phyloP scores from a whole-genome alignment of 306 rosid genomes.

The Malus fusca region DNA sequence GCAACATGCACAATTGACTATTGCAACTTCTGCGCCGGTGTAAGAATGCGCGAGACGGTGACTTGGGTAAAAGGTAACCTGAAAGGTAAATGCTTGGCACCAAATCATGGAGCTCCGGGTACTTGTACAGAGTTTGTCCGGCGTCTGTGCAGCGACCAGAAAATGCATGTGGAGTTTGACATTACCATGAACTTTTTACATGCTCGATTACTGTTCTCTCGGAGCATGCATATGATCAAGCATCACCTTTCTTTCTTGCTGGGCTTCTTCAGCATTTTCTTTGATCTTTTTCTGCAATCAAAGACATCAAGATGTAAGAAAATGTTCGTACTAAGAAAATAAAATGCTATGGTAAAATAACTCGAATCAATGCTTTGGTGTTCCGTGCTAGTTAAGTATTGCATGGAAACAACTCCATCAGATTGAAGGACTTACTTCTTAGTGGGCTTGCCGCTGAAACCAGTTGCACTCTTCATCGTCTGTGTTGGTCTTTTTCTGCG shows the following conservation, averaged over 20 bases:
- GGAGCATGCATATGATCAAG: background rate
- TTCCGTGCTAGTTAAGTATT: background rate
- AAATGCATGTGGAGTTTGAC: background rate
- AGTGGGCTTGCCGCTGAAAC: slow-evolving; percentile 37
- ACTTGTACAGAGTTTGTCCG: background rate
- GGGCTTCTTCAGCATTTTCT: slow-evolving; percentile 48
- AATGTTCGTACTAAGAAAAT: background rate
- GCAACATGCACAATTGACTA: background rate
- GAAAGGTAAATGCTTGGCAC: background rate
- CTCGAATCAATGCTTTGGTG: background rate
- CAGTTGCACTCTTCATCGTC: slow-evolving; percentile 59
- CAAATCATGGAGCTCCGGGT: background rate
- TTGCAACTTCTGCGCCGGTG: background rate
- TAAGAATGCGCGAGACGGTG: background rate
- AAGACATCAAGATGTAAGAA: slow-evolving; percentile 10
- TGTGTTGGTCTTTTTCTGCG: slow-evolving; percentile 44
- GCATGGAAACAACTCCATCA: background rate
- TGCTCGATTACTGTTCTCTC: background rate
- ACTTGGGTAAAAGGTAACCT: background rate
- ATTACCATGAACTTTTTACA: background rate
- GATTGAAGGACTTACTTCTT: background rate
- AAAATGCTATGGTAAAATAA: slow-evolving; percentile 3
- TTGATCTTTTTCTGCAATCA: slow-evolving; percentile 40
- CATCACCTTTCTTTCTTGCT: slow-evolving; percentile 31
- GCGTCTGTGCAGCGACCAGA: background rate